phyloP scores from a whole-genome alignment of 139 green algal species.

The Zygnema cylindricum region DNA sequence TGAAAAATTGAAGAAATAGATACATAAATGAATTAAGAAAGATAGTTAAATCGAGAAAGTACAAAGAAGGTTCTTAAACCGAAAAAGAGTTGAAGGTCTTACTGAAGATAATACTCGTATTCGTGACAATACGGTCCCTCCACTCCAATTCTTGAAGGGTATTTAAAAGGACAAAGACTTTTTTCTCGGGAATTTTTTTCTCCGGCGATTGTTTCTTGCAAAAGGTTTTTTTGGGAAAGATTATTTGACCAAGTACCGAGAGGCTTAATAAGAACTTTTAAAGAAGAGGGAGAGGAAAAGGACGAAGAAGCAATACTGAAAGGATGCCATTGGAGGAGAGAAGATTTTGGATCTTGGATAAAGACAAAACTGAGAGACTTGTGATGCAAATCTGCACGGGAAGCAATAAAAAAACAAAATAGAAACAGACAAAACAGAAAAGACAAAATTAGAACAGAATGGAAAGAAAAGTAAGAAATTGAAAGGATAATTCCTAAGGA shows the following conservation, averaged over 20 bases:
- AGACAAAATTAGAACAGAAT: background rate
- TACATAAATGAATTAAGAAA: no score
- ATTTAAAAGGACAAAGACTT: background rate
- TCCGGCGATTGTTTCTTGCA: background rate
- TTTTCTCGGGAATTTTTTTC: background rate
- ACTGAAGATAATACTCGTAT: background rate
- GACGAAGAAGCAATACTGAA: slow-evolving; percentile 17
- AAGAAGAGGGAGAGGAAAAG: background rate
- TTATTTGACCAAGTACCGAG: background rate
- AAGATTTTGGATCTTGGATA: slow-evolving; percentile 1
- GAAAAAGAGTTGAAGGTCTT: no score
- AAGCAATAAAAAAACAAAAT: no score
- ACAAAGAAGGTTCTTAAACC: no score
- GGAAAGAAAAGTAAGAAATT: background rate
- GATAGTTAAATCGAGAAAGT: no score
- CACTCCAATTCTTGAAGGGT: background rate
- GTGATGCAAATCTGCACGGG: background rate
- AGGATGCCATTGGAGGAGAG: slow-evolving; percentile 34
- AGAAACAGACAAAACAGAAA: background rate
- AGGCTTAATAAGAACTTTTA: slow-evolving; percentile 5
- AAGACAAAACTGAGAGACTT: slow-evolving; percentile 10
- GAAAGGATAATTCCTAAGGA: no score
- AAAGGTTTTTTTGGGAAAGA: background rate
- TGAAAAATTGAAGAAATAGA: no score
- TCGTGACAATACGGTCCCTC: slow-evolving; percentile 10